Conservation (phyloP, 2,329 filamentous ascomycete species). For the Magnaporthales sp. region DNA sequence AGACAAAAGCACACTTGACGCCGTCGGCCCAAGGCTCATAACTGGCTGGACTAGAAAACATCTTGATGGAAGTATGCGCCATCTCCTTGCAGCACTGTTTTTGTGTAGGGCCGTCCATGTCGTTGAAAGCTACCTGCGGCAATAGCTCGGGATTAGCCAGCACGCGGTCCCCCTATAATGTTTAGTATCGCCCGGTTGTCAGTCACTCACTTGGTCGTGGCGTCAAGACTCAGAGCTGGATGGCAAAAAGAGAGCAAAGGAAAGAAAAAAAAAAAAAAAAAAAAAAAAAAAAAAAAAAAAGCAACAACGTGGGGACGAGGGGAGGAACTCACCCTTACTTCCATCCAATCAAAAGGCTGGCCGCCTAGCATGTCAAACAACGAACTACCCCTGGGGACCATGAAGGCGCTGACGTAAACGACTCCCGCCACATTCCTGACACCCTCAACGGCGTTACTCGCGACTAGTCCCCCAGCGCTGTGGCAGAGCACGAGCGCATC, state of each 20-base stretch:
- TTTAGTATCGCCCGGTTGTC: background rate
- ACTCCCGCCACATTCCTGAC: slow-evolving; percentile 22
- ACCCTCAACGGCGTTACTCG: slow-evolving; percentile 18
- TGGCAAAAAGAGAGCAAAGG: too few relatives aligned
- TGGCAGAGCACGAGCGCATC: slow-evolving; percentile 23
- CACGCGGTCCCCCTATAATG: background rate
- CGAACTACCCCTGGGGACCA: slow-evolving; percentile 13
- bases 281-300: background rate
- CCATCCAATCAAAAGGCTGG: slow-evolving; percentile 16
- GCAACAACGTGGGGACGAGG: background rate
- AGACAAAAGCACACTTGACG: slow-evolving; percentile 2
- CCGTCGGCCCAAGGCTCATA: background rate
- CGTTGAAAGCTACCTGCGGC: background rate
- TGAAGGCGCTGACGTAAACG: slow-evolving; percentile 21
- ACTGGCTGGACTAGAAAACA: background rate
- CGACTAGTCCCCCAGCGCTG: slow-evolving; percentile 23
- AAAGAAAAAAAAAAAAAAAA: too few relatives aligned
- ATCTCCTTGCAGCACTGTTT: background rate
- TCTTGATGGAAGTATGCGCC: background rate
- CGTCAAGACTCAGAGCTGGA: too few relatives aligned
- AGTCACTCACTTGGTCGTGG: too few relatives aligned
- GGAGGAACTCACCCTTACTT: background rate
- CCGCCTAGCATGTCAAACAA: slow-evolving; percentile 14
- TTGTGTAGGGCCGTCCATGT: background rate
- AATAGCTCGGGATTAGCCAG: background rate